Base-by-base conservation (phyloP, 2,329 filamentous ascomycete species). In the Talaromyces sp. region DNA sequence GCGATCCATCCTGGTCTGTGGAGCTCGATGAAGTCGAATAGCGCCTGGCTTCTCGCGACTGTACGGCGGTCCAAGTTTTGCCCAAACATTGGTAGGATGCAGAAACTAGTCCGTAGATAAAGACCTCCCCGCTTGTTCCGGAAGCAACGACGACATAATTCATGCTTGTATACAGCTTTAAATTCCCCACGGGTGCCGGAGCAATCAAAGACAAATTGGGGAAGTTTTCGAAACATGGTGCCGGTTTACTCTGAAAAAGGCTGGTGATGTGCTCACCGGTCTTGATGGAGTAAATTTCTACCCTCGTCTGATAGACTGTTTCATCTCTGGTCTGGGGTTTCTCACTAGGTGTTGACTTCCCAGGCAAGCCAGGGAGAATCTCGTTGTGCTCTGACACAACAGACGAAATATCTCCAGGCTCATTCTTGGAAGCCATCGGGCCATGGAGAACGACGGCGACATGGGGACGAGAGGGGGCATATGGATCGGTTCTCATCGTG, bases 21-120 rank as follows among this genome's bases (percentile, higher is more conserved):
- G 77, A 78, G 58, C 69, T 75, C 12, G 76, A 79, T 21, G 79
- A 80, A 12, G 73, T 74, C 12, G 79, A 81, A 60, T 79, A 76
- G 61, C 78, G 73, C 54, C 78, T 72, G 29, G 68, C 64, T 56
- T 77, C 71, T 50, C 70, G 71, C 14, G 72, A 83, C 69, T 94
- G 90, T 29, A 96, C 79, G 51, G 87, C 88, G 0, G 94, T 97
- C 94, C 94, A 99, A 19, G 95, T 78, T 76, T 99, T 99, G 21
- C 88, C 92, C 59, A 94, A 80, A 68, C 92, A 97, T 61, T 80
- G 78, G 69, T 85, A 88, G 14, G 64, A 62, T 32, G 63, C 64
- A 11, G 63, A 62, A 41, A 63, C 66, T 57, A 73, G 63, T 32
- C 79, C 71, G 83, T 88, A 97, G 8, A 96, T 79, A 81, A 89